phyloP scores from a whole-genome alignment of 2,329 filamentous ascomycete genomes.

The Botrytis fragariae region DNA sequence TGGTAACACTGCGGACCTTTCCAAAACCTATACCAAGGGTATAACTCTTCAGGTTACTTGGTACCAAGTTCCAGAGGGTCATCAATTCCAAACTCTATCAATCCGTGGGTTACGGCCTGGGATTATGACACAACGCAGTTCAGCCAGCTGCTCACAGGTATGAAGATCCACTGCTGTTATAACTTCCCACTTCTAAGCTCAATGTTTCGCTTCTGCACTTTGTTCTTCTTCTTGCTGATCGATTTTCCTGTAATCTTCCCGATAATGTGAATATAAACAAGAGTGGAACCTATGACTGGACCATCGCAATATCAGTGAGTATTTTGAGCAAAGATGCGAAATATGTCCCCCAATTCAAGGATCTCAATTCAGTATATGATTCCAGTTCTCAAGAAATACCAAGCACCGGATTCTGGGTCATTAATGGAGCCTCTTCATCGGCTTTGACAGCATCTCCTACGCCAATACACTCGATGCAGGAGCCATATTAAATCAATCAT shows the following conservation, averaged over 20 bases:
- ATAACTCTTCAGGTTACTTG: not conserved
- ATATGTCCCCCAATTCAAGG: conserved; percentile 4
- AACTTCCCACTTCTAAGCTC: too few relatives aligned
- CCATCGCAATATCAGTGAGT: not conserved
- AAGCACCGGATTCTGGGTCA: conserved; percentile 4
- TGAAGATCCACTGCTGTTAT: not conserved
- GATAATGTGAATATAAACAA: not conserved
- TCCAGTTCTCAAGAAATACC: not conserved
- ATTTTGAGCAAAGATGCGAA: not conserved
- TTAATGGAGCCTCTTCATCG: not conserved
- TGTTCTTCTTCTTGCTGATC: not conserved
- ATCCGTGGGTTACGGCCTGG: conserved; percentile 6
- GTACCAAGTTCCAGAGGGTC: not conserved
- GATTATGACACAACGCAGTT: not conserved
- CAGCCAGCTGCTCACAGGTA: conserved; percentile 1
- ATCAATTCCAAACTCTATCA: not conserved
- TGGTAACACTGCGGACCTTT: not conserved
- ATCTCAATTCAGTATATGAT: not conserved
- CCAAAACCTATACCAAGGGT: not conserved
- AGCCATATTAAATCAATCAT: not conserved
- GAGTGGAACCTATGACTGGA: not conserved
- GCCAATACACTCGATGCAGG: not conserved
- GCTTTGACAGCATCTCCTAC: not conserved
- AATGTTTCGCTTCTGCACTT: not conserved
- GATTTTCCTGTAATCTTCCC: not conserved